Evolutionary conservation across 768 basidiomycete species (phyloP), one percentile per base, ranked within the genome.

Genomic region (Tephrocybe sp.): DNA sequence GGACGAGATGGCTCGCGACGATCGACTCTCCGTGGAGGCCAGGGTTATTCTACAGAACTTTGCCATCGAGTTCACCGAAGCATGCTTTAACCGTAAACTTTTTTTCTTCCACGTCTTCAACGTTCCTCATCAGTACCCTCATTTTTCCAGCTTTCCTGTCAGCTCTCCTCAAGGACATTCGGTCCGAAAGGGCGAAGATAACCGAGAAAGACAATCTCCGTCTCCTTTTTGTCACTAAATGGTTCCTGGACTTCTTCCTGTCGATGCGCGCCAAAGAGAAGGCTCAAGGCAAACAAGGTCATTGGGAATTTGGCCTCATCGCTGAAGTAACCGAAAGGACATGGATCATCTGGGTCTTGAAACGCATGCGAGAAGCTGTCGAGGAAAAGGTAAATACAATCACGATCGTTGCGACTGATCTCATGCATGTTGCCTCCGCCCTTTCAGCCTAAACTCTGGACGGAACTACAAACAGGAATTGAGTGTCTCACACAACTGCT

Each of bases 181-280:
- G 87, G 51, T 89, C 90, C 52, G 92, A 98, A 68, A 79, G 94
- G 37, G 78, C 87, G 46, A 94, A 95, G 68, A 84, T 99, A 54
- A 86, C 87, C n/a, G 93, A 97, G 62, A 92, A 93, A 59, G 97
- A 98, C 64, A 87, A 95, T 61, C 79, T 95, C 47, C 86, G 97
- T 6, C 75, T 97, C 21, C 76, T 98, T 34, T 92, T 82, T 64
- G 79, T 97, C 34, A 81, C 87, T 4, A 88, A 91, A 50, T 98
- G 96, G 88, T 87, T 96, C 61, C 79, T 97, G 30, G 87, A 94
- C 53, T 96, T 91, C 73, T 95, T 98, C 69, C 77, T 95, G 9
- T 67, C 79, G 32, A 69, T 76, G 63, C 69, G 72, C 7, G 64
- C 65, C 15, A 74, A 71, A 34, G 75, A 74, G 45, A 70, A 67